Evolutionary conservation across 192 early-diverging fungal species (phyloP), one percentile per base, ranked within the genome.

Genomic region (Oehlia diaphana): DNA sequence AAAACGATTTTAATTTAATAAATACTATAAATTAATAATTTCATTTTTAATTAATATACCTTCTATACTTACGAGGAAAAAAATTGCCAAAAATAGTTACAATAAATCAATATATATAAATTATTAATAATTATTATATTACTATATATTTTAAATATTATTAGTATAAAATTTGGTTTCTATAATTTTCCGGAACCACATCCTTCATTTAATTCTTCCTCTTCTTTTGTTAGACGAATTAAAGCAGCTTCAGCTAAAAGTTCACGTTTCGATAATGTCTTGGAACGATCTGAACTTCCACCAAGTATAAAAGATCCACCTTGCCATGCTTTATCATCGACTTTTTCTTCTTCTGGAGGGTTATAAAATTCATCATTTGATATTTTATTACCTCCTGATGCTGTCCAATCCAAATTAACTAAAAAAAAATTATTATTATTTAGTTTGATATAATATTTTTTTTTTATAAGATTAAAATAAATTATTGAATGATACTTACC

Each of bases 251-350:
- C 81, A 2, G 88, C 88, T 26, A 88, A 80, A 4, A 89, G 76
- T 58, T 90, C 90, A 39, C 92, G 83, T 76, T 80, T 79, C 47
- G 78, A 37, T 49, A 82, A 64, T 8, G 73, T 33, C 26, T 74
- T 49, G 5, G 28, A 77, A 6, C 42, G 77, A 16, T 63, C 67
- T 2, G n/a, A 42, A 62, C 69, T 65, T 14, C 90, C 90, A 31
- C 93, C 92, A 62, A 93, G 82, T 13, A 83, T 74, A 88, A 88
- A 93, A 0, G 89, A 77, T 0, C 93, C 93, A 6, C 89, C 88
- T 65, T 85, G 81, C 84, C 85, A 92, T 0, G 79, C 64, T 47
- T 71, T 67, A 10, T 13, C 71, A 71, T 82, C 80, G 4, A 80
- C 83, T 5, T 71, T 81, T 16, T 81, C 83, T 13, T 84, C 85